These are phyloP conservation scores for Ceratocystis huliohia DNA, from an alignment of 2,329 filamentous ascomycete species.

Conservation along the genomic window DNA sequence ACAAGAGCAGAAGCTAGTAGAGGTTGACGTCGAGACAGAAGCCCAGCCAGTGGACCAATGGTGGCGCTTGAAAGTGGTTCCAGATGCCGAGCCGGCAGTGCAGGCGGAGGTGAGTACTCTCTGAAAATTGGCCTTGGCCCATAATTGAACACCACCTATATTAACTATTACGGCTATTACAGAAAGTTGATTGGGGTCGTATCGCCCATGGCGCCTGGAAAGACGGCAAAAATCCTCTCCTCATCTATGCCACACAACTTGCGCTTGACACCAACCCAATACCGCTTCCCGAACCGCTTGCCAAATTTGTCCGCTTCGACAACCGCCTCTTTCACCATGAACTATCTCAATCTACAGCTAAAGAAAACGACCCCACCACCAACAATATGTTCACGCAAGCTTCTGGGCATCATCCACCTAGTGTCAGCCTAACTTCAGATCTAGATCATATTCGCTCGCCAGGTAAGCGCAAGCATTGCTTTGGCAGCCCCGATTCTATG, in stretches of 20 bases:
- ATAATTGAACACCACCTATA: no score
- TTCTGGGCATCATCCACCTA: neutral
- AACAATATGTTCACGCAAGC: neutral
- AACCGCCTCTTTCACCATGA: conserved; percentile 42
- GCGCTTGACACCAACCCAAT: conserved; percentile 30
- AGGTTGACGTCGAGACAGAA: conserved; percentile 28
- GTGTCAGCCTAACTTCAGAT: neutral
- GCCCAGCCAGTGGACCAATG: conserved; percentile 36
- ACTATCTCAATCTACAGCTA: conserved; percentile 26
- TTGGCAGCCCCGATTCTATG: conserved; percentile 37
- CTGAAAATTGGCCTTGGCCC: neutral
- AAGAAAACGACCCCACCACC: neutral
- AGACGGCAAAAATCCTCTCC: conserved; percentile 34
- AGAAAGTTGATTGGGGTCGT: conserved; percentile 38
- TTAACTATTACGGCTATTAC: neutral
- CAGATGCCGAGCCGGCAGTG: conserved; percentile 32
- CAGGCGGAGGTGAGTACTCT: conserved; percentile 36
- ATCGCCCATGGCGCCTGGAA: conserved; percentile 36
- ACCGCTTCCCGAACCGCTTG: conserved; percentile 30
- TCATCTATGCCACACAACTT: conserved; percentile 43
- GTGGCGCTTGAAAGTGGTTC: conserved; percentile 40
- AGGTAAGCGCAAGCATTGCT: conserved; percentile 35
- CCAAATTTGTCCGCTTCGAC: conserved; percentile 39
- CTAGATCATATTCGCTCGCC: conserved; percentile 26
- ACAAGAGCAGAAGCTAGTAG: conserved; percentile 32